Evolutionary conservation across 805 yeast genomes (phyloP), one percentile per base, ranked within the genome.

Genomic region (Zygotorulaspora florentina): DNA sequence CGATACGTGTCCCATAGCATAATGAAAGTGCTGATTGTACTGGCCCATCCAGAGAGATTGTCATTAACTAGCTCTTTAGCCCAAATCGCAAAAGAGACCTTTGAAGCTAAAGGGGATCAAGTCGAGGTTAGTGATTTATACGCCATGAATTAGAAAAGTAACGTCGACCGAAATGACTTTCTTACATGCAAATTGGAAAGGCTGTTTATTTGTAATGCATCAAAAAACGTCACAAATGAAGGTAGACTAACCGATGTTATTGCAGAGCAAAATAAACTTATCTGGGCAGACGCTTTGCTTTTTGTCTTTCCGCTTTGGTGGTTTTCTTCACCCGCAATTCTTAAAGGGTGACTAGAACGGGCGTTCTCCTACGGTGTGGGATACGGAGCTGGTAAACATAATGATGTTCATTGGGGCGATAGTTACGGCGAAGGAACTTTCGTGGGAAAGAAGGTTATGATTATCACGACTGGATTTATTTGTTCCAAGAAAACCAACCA

Each of bases 221-320:
- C 67, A 7, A 42, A 28, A 18, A 25, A 25, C 8, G 62, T 59
- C 11, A 49, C 37, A 17, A 20, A 33, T 1, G 29, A 37, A 16
- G 42, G 51, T 11, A 25, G 36, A n/a, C 41, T 62, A 25, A 59
- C 67, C 2, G 67, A 63, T 42, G 66, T 62, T 13, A 33, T 50
- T 18, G 49, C 30, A 3, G 67, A 58, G 39, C 67, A 63, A 36
- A 54, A 58, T 34, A 63, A 63, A 34, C 45, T 60, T 5, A 26
- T 41, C 16, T 63, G 66, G 66, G 63, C 64, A 9, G 67, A 62
- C 41, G n/a, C 46, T 7, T 48, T 62, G 9, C 50, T 63, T 20
- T 52, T 60, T 28, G 59, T 52, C 33, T 61, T 61, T 48, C 66
- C 67, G 15, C 13, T 59, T 2, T 63, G 67, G 66, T 63, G 67